These are phyloP conservation scores for Musa balbisiana DNA, from an alignment of 202 grass and related monocot species.

Conservation along the genomic window DNA sequence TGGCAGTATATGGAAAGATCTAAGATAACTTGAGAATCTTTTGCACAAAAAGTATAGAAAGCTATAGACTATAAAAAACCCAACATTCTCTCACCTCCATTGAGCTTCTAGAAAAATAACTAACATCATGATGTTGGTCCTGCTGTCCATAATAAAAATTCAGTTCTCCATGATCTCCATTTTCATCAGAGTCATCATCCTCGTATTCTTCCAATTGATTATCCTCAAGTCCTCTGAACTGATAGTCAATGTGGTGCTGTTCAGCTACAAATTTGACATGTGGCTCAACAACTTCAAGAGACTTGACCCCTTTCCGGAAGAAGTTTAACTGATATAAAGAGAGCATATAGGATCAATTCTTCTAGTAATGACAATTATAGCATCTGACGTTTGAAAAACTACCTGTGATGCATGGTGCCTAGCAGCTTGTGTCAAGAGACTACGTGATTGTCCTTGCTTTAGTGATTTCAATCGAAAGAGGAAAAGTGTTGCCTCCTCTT, in stretches of 20 bases:
- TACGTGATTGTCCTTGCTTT: conserved; percentile 82
- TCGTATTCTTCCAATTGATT: conserved; percentile 57
- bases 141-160: conserved; percentile 70
- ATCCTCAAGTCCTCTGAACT: conserved; percentile 71
- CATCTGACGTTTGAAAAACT: conserved; percentile 6
- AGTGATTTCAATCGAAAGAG: conserved; percentile 91
- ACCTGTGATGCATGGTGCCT: conserved; percentile 96
- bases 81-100: conserved; percentile 54
- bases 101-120: conserved; percentile 45
- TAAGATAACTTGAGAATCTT: background rate
- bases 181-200: conserved; percentile 43
- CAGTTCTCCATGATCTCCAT: conserved; percentile 39
- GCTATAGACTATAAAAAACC: background rate
- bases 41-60: background rate
- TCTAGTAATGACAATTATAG: background rate
- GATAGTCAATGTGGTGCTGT: conserved; percentile 87
- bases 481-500: conserved; percentile 75
- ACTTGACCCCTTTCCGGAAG: conserved; percentile 80
- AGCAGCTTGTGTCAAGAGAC: conserved; percentile 91
- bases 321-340: conserved; percentile 65
- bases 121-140: conserved; percentile 36
- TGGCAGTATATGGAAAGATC: background rate
- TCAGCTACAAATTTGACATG: conserved; percentile 76
- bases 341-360: background rate
- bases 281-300: conserved; percentile 75